Base-by-base conservation (phyloP, 805 yeast species). In the Debaryomyces maramus region DNA sequence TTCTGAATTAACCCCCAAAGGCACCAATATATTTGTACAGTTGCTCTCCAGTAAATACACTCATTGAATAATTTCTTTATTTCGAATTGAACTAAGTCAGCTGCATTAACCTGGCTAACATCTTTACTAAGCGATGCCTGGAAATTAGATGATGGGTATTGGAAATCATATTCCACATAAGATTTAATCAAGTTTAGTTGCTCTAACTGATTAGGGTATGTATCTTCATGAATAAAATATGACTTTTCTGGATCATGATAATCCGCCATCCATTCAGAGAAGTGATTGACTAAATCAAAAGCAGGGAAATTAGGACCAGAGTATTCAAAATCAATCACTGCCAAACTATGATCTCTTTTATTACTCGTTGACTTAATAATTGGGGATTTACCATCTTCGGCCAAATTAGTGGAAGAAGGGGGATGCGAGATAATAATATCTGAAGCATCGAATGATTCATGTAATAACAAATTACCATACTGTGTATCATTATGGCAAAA, bases 401-500 rank as follows among this genome's bases (percentile, higher is more conserved):
- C 33, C 14, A 20, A 14, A 24, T 29, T 41, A 14, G 36, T 38
- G n/a, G 37, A 31, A 9, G 32, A 21, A 7, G 41, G 41, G 4
- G 40, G 21, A 3, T 32, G 18, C 21, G 48, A 45, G 15, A 53
- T 49, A 5, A 65, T 39, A 33, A 65, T 75, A 32, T 58, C 70
- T 29, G 71, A 58, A 3, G 77, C 71, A 16, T 86, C 81, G 77
- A 78, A 56, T 54, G 77, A 40, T 54, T 66, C 51, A 65, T 76
- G 61, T 56, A 91, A 78, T 40, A 93, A 70, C 46, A 93, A 72
- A 56, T 93, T 93, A 23, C 99, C 99, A 59, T 93, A 91, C 61
- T 93, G 99, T 0, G 98, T 85, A 62, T 91, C 99, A 56, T 93
- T 93, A 63, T 93, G 99, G 52, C 97, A 88, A 57, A 93, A 93